Evolutionary conservation across 2,329 filamentous ascomycete genomes (phyloP).

Genomic region (Myriosclerotinia curreyana): DNA sequence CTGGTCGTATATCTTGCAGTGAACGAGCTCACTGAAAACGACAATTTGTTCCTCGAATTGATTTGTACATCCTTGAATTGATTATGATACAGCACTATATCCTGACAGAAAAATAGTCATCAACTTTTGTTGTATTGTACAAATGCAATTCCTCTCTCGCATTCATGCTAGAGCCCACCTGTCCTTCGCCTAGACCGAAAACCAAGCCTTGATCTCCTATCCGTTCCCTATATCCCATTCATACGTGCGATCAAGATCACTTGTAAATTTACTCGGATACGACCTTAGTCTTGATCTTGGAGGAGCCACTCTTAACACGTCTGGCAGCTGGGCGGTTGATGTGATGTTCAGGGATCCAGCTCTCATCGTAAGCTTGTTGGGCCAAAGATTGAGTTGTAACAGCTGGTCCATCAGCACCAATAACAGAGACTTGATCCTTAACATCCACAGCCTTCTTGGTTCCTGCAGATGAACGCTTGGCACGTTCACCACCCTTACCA

Average conservation of each 20-base stretch:
- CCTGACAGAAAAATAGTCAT: conserved; percentile 2
- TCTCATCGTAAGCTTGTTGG: conserved; percentile 39
- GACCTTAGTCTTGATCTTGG: conserved; percentile 31
- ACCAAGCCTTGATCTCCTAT: background rate
- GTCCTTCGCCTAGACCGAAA: background rate
- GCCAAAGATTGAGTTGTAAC: conserved; percentile 36
- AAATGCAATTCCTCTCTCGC: conserved; percentile 3
- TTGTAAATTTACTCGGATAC: conserved; percentile 16
- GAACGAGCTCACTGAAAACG: background rate
- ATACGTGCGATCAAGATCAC: background rate
- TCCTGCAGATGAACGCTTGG: conserved; percentile 58
- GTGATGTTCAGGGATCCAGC: conserved; percentile 56
- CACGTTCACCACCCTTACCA: conserved; percentile 43
- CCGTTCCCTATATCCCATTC: conserved; percentile 7
- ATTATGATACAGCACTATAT: conserved; percentile 12
- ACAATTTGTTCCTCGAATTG: background rate
- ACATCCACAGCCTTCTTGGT: conserved; percentile 63
- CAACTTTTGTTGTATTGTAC: conserved; percentile 20
- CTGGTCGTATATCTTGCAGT: background rate
- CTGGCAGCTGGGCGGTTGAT: conserved; percentile 78
- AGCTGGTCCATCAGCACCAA: conserved; percentile 52
- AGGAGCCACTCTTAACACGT: conserved; percentile 57
- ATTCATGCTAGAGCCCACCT: background rate
- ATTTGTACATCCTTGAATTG: conserved; percentile 16
- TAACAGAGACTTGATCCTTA: conserved; percentile 57